These are phyloP conservation scores for Schwanniomyces sp. DNA, from an alignment of 805 yeast species.

Conservation along the genomic window DNA sequence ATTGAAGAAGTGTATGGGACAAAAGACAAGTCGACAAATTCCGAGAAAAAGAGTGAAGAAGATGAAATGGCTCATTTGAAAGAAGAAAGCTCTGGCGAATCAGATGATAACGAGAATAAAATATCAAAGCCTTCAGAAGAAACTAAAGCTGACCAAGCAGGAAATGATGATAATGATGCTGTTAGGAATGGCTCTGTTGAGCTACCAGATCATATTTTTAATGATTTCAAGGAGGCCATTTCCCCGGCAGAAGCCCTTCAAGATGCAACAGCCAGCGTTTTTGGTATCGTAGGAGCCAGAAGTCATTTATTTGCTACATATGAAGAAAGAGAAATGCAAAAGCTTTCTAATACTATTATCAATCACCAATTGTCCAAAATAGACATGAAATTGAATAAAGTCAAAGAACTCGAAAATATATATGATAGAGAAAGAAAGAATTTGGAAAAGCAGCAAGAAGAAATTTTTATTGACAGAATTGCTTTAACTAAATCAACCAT, in stretches of 20 bases:
- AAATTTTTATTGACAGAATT: slow-evolving; percentile 62
- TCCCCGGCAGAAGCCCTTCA: slow-evolving; percentile 30
- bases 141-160: neutral
- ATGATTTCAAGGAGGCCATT: neutral
- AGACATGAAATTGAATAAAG: slow-evolving; percentile 59
- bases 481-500: slow-evolving; percentile 63
- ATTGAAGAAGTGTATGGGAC: slow-evolving; percentile 31
- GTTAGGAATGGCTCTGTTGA: neutral
- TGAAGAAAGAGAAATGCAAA: slow-evolving; percentile 77
- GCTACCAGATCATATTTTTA: neutral
- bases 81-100: slow-evolving; percentile 13
- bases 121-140: neutral
- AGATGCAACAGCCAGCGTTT: slow-evolving; percentile 66
- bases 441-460: slow-evolving; percentile 63
- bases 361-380: slow-evolving; percentile 64
- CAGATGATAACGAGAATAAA: slow-evolving; percentile 4
- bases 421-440: slow-evolving; percentile 63
- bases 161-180: neutral
- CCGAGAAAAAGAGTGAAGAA: slow-evolving; percentile 5
- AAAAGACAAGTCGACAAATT: slow-evolving; percentile 4
- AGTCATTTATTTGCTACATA: slow-evolving; percentile 76
- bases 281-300: slow-evolving; percentile 77
- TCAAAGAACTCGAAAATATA: slow-evolving; percentile 62
- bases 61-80: slow-evolving; percentile 10
- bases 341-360: slow-evolving; percentile 54